Base-by-base conservation (phyloP, 2,329 filamentous ascomycete genomes). In the Botrytis fabae region DNA sequence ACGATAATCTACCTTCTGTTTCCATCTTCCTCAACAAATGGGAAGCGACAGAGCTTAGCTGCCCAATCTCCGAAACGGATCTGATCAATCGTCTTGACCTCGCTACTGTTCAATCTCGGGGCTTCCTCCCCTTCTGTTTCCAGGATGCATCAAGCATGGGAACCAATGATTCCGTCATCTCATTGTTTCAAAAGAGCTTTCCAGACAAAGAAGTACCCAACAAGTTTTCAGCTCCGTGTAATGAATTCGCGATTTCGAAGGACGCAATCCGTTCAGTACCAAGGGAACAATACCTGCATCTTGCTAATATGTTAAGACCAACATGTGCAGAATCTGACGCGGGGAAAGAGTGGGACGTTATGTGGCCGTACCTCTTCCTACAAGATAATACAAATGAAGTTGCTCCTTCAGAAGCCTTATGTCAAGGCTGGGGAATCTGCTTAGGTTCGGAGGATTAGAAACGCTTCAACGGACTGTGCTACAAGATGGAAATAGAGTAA, bases 51-150 rank as follows among this genome's bases (percentile, higher is more conserved):
- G n/a, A n/a, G 14, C n/a, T 40, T 62, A 5, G 22, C 12, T 62
- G 25, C 10, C 44, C 40, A 22, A 28, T 32, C 32, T 6, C 69
- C 20, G 9, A 38, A 51, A n/a, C 25, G 8, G 25, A 63, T 32
- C 32, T 64, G 10, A 38, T 70, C 28, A 70, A 70, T 64, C 40
- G 32, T 22, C 28, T 70, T 22, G 16, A 70, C 4, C 25, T 63
- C 32, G n/a, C 40, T 6, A 42, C 42, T 38, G 42, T 70, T 5
- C 57, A 70, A 62, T 46, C 32, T 25, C 59, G 18, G 5, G 59
- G 44, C 25, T 70, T 51, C 40, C 32, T 70, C 8, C 69, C 59
- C n/a, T 51, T 70, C 9, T 70, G 57, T 25, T 40, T 70, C 42
- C 69, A 70, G 35, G 57, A 63, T 48, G 28, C 32, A n/a, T 71